Base-by-base conservation (phyloP, 331 rosid species). In the Dryas integrifolia region DNA sequence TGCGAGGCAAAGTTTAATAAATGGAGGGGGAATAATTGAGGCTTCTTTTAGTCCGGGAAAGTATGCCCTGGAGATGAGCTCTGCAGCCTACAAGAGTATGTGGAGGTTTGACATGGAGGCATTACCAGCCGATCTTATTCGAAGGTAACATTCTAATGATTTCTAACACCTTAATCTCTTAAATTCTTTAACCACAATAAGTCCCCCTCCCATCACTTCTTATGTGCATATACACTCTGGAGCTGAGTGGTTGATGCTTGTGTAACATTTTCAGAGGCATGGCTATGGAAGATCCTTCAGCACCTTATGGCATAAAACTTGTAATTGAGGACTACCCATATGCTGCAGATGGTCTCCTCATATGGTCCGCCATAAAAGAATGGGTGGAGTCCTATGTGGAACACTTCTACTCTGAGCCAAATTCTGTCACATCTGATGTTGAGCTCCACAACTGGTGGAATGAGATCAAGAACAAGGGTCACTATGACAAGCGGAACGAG, bases 101-200 rank as follows among this genome's bases (percentile, higher is more conserved):
- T 95, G 96, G 98, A 87, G 88, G 72, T 95, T 95, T 75, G 98
- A 95, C 83, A 80, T 86, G 91, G 98, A 95, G 51, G 86, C 96
- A 50, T 82, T 91, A 76, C 98, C 98, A 4, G 93, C 89, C 24
- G 97, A 95, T 89, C 98, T 95, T 72, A 58, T 95, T 76, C 88
- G 88, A 67, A 88, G 97, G 98, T 94, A 85, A 74, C 16, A 49
- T 56, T 47, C 18, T 51, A 26, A 69, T 65, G 64, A 38, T 57
- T 50, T 46, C 12, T 26, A 65, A 65, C n/a, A 13, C 56, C 24
- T 40, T 63, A n/a, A 5, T 1, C 39, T 15, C 3, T 30, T 63
- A n/a, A 5, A 4, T 63, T 15, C 3, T 30, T 30, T 9, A 16
- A 41, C 9, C 50, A 41, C 30, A 63, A 1, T 30, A 30, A 30